These are phyloP conservation scores for Leptographium galeiforme DNA, from an alignment of 2,329 filamentous ascomycete genomes.

Conservation along the genomic window DNA sequence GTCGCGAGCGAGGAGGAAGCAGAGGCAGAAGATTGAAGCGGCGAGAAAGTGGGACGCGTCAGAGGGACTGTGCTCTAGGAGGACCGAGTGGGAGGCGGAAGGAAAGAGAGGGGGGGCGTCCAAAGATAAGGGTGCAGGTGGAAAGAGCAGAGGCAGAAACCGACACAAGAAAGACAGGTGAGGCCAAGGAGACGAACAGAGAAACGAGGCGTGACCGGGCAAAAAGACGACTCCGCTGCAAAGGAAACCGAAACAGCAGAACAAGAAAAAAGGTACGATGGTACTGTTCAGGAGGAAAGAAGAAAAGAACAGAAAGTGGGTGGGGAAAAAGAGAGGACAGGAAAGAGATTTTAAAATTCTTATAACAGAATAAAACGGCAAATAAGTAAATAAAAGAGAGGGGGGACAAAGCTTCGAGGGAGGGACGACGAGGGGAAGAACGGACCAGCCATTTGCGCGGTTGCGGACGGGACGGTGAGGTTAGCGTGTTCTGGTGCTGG, in stretches of 20 bases:
- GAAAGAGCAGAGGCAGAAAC: constrained; percentile 23
- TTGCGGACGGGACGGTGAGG: not conserved
- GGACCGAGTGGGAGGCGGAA: not conserved
- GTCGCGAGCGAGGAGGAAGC: not conserved
- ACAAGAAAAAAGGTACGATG: constrained; percentile 9
- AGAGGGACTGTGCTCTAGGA: not conserved
- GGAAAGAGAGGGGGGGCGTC: not conserved
- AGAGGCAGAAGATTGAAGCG: not conserved
- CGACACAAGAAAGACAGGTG: constrained; percentile 20
- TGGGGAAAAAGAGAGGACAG: not conserved
- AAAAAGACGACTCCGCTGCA: constrained; percentile 8
- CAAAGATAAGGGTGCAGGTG: not conserved
- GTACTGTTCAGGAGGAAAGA: constrained; percentile 7
- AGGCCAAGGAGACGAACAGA: constrained; percentile 18
- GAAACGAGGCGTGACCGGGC: constrained; percentile 4
- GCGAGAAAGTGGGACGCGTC: not conserved
- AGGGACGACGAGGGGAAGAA: not conserved
- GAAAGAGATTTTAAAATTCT: constrained; percentile 1
- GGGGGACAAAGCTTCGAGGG: not conserved
- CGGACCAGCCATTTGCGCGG: not conserved
- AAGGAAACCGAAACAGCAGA: constrained; percentile 8
- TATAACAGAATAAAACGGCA: constrained; percentile 1
- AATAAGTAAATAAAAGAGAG: constrained; percentile 1
- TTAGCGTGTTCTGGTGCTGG: constrained; percentile 1
- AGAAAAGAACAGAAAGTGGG: constrained; percentile 1